phyloP scores from a whole-genome alignment of 345 rosid genomes.

The Brassica carinata region DNA sequence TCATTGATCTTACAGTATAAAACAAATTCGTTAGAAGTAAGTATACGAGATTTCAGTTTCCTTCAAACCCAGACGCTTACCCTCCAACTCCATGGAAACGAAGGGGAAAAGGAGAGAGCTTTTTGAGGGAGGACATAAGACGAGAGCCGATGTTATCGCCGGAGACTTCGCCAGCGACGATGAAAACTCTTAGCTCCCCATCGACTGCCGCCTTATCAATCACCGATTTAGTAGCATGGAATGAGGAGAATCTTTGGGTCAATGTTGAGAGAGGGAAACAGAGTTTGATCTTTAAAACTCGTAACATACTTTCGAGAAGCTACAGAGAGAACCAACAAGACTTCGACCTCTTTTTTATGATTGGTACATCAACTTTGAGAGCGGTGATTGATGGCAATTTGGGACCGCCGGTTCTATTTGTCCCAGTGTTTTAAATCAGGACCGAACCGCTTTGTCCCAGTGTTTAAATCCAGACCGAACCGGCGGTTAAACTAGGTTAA shows the following conservation, averaged over 20 bases:
- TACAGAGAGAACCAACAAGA: not conserved
- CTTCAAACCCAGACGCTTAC: conserved; percentile 40
- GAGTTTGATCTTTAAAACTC: conserved; percentile 4
- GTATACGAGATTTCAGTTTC: not conserved
- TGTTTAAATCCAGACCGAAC: too few relatives aligned
- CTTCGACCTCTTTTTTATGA: not conserved
- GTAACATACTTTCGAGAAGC: conserved; percentile 5
- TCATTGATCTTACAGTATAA: conserved; percentile 54
- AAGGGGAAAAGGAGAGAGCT: conserved; percentile 65
- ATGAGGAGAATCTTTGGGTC: conserved; percentile 41
- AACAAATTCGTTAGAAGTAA: conserved; percentile 1
- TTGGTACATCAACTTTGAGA: too few relatives aligned
- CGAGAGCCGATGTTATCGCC: conserved; percentile 88
- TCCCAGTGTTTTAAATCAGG: too few relatives aligned
- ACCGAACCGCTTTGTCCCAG: too few relatives aligned
- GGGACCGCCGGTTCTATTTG: too few relatives aligned
- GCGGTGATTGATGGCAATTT: too few relatives aligned
- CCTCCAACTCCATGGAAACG: conserved; percentile 94
- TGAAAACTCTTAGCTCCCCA: conserved; percentile 79
- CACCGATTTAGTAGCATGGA: conserved; percentile 43
- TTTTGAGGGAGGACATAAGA: conserved; percentile 76
- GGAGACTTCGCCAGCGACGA: conserved; percentile 90
- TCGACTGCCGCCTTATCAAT: conserved; percentile 55
- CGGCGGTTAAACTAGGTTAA: too few relatives aligned
- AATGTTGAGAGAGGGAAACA: conserved; percentile 23